A percentile compares a stretch with the other conserved stretches of the same genome.
Evolutionary conservation across 2,329 filamentous ascomycete species (phyloP).

Genomic region (Beauveria sp.): DNA sequence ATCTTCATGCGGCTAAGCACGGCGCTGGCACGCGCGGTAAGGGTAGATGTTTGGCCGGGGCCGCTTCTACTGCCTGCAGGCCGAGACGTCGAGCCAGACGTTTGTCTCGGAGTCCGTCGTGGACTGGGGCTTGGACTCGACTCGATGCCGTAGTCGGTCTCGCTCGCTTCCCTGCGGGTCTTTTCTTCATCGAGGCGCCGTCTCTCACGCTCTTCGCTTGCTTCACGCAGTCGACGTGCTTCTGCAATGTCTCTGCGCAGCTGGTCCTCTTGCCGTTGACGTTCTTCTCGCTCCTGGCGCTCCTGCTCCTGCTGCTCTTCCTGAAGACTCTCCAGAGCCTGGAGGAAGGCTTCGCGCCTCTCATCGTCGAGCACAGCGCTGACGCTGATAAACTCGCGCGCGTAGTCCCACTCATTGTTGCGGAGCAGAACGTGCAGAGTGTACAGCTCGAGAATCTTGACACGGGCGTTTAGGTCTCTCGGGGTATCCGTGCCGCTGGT

Average conservation of each 20-base stretch:
- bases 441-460: conserved; percentile 92
- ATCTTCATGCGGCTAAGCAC: conserved; percentile 45
- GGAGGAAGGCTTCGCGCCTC: conserved; percentile 77
- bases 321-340: conserved; percentile 74
- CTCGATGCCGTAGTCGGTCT: conserved; percentile 64
- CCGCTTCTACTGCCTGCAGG: conserved; percentile 21
- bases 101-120: not conserved
- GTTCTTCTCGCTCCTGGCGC: conserved; percentile 53
- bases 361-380: conserved; percentile 89
- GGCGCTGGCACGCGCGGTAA: conserved; percentile 42
- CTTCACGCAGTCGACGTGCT: conserved; percentile 43
- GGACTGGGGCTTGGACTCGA: conserved; percentile 28
- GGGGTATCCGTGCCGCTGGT: conserved; percentile 70
- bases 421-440: conserved; percentile 89
- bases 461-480: conserved; percentile 71
- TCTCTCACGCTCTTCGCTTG: conserved; percentile 50
- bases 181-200: conserved; percentile 48
- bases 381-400: conserved; percentile 79
- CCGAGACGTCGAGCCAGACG: conserved; percentile 15
- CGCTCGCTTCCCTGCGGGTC: conserved; percentile 42
- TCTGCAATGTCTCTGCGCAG: conserved; percentile 51
- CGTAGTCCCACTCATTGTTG: conserved; percentile 95
- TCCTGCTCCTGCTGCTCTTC: conserved; percentile 76
- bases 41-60: conserved; percentile 24
- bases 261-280: conserved; percentile 48